Evolutionary conservation across 2,329 filamentous ascomycete genomes (phyloP).

Genomic region (Aspergillus aculeatus): DNA sequence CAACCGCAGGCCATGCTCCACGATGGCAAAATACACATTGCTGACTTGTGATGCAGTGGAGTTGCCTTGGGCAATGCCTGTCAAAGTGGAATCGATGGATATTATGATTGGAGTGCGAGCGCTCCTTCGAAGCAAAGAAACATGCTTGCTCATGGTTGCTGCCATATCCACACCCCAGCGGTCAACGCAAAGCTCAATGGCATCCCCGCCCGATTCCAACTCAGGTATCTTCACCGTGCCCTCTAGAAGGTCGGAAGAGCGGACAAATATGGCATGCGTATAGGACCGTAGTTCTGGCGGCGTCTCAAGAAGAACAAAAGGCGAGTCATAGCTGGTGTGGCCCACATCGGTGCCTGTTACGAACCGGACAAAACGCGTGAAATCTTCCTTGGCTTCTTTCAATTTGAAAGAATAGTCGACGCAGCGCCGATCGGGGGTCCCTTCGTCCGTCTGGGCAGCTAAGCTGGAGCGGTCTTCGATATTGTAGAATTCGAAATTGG

Average conservation of each 20-base stretch:
- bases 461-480: conserved; percentile 44
- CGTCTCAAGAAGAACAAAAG: conserved; percentile 60
- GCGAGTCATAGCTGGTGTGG: conserved; percentile 57
- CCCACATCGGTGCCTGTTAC: conserved; percentile 55
- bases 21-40: conserved; percentile 34
- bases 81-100: conserved; percentile 47
- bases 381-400: conserved; percentile 58
- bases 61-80: conserved; percentile 15
- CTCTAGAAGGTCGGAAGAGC: conserved; percentile 36
- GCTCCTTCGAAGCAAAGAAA: conserved; percentile 58
- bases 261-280: conserved; percentile 42
- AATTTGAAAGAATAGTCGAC: conserved; percentile 50
- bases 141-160: conserved; percentile 54
- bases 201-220: conserved; percentile 59
- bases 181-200: conserved; percentile 61
- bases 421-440: conserved; percentile 45
- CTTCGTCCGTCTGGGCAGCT: conserved; percentile 26
- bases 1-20: conserved; percentile 41
- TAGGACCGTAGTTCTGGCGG: conserved; percentile 58
- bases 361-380: conserved; percentile 59
- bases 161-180: conserved; percentile 53
- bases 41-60: conserved; percentile 8
- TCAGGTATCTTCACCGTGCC: conserved; percentile 47
- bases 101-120: conserved; percentile 58
- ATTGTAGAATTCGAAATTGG: conserved; percentile 50